A percentile compares a stretch with the other conserved stretches of the same genome.
These are phyloP conservation scores for Phallus indusiatus DNA, from an alignment of 768 basidiomycete genomes.

Conservation along the genomic window DNA sequence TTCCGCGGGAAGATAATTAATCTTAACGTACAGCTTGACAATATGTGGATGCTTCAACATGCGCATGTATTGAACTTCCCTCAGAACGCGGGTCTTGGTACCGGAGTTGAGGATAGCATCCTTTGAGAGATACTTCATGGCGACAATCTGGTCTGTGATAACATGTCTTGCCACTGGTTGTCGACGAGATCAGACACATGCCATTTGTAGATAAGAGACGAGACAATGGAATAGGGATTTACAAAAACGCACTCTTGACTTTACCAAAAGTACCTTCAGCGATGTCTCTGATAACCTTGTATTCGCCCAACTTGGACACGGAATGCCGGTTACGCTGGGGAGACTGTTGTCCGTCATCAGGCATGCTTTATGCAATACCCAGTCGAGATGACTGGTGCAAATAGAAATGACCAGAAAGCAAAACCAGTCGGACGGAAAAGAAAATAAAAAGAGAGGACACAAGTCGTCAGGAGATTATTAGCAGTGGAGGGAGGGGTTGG, in stretches of 20 bases:
- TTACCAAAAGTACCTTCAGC: constrained; percentile 98
- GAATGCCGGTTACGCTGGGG: constrained; percentile 17
- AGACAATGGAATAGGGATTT: too few species aligned
- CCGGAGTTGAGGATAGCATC: constrained; percentile 86
- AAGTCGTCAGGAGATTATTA: background rate
- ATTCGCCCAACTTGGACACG: constrained; percentile 80
- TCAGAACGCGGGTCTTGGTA: constrained; percentile 84
- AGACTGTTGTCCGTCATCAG: background rate
- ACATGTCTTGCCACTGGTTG: constrained; percentile 84
- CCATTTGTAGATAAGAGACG: background rate
- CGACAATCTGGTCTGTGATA: constrained; percentile 90
- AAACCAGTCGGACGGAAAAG: background rate
- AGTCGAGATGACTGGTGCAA: background rate
- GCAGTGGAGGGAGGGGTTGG: background rate
- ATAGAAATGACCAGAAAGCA: background rate
- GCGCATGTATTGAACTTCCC: constrained; percentile 96
- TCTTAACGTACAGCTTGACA: constrained; percentile 74
- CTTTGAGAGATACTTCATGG: constrained; percentile 96
- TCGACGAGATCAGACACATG: background rate
- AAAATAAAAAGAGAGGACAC: too few species aligned
- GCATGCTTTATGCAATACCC: background rate
- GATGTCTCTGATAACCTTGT: constrained; percentile 77
- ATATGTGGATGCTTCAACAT: constrained; percentile 93
- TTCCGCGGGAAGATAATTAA: constrained; percentile 2
- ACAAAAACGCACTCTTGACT: constrained; percentile 78